Conservation (phyloP, 495 filamentous ascomycete genomes). For the Penicillium angulare region DNA sequence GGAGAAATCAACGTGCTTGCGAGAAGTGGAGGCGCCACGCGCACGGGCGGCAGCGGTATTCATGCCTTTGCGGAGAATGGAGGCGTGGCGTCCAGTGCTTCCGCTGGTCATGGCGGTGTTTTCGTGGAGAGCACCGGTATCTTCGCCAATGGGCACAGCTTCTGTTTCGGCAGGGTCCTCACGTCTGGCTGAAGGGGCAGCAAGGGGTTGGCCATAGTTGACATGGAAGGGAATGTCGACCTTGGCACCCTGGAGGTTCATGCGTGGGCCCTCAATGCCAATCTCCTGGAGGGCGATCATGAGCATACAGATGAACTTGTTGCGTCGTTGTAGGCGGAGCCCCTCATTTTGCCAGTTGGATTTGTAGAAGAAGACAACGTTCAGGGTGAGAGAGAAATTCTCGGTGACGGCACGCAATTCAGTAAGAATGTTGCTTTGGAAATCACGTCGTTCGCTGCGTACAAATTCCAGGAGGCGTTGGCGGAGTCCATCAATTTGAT, state of each 20-base stretch:
- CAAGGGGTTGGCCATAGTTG: slow-evolving; percentile 35
- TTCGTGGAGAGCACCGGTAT: slow-evolving; percentile 20
- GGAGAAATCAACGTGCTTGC: slow-evolving; percentile 72
- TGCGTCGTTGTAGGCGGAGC: slow-evolving; percentile 82
- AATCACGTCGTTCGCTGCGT: slow-evolving; percentile 83
- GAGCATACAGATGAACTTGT: slow-evolving; percentile 92
- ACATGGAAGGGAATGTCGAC: slow-evolving; percentile 60
- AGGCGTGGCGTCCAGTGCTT: slow-evolving; percentile 37
- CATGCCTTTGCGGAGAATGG: slow-evolving; percentile 54
- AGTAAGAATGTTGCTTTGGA: slow-evolving; percentile 85
- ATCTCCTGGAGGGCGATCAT: slow-evolving; percentile 84
- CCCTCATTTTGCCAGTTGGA: slow-evolving; percentile 93
- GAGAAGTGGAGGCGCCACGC: slow-evolving; percentile 54
- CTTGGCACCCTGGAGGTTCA: slow-evolving; percentile 67
- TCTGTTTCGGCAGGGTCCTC: slow-evolving; percentile 18
- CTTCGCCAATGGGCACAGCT: slow-evolving; percentile 13
- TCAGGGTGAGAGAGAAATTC: slow-evolving; percentile 74
- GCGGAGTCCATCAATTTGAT: slow-evolving; percentile 83
- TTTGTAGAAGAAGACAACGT: slow-evolving; percentile 98
- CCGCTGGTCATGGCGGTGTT: slow-evolving; percentile 27
- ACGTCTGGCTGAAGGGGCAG: slow-evolving; percentile 7
- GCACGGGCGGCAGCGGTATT: slow-evolving; percentile 42
- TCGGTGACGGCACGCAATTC: slow-evolving; percentile 71
- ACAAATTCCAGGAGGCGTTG: slow-evolving; percentile 84
- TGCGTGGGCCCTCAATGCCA: slow-evolving; percentile 83